These are phyloP conservation scores for Acacia acuminata DNA, from an alignment of 306 rosid species.

Conservation along the genomic window DNA sequence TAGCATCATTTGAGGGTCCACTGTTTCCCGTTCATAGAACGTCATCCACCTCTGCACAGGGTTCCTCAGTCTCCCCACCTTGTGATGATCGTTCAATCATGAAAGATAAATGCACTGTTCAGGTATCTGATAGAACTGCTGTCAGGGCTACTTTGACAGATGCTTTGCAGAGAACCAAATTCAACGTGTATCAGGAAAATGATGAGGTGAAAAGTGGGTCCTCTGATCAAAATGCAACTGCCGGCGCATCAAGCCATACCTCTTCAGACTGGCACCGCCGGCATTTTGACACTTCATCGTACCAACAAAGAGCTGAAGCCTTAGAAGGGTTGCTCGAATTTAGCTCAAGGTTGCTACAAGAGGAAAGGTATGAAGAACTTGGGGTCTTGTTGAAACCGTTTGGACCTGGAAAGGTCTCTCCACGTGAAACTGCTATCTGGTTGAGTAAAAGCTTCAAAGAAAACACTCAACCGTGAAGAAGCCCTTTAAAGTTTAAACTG, in stretches of 20 bases:
- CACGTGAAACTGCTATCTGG: constrained; percentile 99
- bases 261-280: constrained; percentile 67
- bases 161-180: constrained; percentile 73
- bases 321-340: constrained; percentile 97
- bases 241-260: constrained; percentile 86
- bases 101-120: constrained; percentile 90
- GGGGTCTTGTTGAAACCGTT: constrained; percentile 96
- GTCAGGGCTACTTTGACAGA: constrained; percentile 44
- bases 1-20: constrained; percentile 70
- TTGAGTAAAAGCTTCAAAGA: constrained; percentile 92
- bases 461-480: constrained; percentile 65
- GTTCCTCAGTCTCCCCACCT: constrained; percentile 55
- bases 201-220: constrained; percentile 59
- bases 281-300: constrained; percentile 79
- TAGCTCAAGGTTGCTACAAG: constrained; percentile 91
- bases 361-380: constrained; percentile 87
- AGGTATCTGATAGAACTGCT: constrained; percentile 55
- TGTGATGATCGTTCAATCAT: constrained; percentile 65
- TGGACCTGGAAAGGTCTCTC: constrained; percentile 94
- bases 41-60: constrained; percentile 48
- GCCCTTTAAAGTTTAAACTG: constrained; percentile 28
- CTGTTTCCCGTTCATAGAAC: constrained; percentile 49
- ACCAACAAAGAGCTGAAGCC: constrained; percentile 95
- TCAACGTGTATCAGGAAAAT: constrained; percentile 54
- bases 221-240: constrained; percentile 93